phyloP scores from a whole-genome alignment of 1,139 yeast genomes.

The Nadsonia commutata region DNA sequence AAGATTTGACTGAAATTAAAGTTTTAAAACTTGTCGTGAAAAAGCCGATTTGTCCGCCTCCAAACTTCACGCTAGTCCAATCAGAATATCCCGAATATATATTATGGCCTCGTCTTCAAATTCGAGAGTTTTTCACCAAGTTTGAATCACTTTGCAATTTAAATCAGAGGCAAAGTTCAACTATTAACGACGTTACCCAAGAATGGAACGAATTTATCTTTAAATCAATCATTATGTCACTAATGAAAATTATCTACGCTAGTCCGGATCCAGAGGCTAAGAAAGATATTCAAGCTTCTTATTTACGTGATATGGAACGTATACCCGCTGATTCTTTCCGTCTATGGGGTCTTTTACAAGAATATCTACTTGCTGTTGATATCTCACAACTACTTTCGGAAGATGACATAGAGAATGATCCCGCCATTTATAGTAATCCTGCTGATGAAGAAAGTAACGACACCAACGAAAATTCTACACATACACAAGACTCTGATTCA shows the following conservation, averaged over 20 bases:
- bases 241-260: constrained; percentile 17
- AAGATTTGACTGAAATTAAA: neutral
- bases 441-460: neutral
- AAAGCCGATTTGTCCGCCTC: constrained; percentile 9
- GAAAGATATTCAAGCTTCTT: constrained; percentile 2
- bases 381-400: neutral
- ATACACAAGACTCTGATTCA: neutral
- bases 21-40: neutral
- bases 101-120: constrained; percentile 15
- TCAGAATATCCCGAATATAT: constrained; percentile 14
- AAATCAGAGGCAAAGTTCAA: constrained; percentile 17
- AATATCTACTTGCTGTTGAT: neutral
- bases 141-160: constrained; percentile 10
- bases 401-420: neutral
- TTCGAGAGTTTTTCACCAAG: constrained; percentile 18
- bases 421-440: neutral
- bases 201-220: constrained; percentile 24
- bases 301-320: constrained; percentile 4
- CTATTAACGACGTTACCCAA: constrained; percentile 22
- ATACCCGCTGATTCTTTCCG: constrained; percentile 6
- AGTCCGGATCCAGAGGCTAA: constrained; percentile 5
- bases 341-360: constrained; percentile 4
- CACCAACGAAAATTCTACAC: neutral
- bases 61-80: constrained; percentile 13
- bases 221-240: constrained; percentile 21